Percentiles rank a stretch among this genome's conserved stretches.
These are phyloP conservation scores for Ophiocordyceps australis DNA, from an alignment of 2,329 filamentous ascomycete genomes.

Conservation along the genomic window DNA sequence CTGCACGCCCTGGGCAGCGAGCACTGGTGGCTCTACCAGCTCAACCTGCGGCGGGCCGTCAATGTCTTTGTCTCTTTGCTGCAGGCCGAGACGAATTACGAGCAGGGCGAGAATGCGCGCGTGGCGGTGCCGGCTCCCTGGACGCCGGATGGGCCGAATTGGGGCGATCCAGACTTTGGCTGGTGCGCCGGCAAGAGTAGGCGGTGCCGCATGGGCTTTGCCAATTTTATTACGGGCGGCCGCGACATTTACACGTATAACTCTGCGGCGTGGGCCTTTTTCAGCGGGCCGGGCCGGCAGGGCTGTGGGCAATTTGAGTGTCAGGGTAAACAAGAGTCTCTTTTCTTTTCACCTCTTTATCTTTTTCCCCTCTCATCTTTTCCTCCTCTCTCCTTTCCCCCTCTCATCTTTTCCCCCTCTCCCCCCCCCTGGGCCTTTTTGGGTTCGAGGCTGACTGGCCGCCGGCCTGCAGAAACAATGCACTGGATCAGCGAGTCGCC, in stretches of 20 bases:
- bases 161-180: slow-evolving; percentile 23
- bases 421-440: neutral
- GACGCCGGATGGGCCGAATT: slow-evolving; percentile 14
- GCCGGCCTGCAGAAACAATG: slow-evolving; percentile 9
- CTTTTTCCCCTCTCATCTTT: too few relatives aligned
- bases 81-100: slow-evolving; percentile 32
- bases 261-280: slow-evolving; percentile 24
- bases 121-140: slow-evolving; percentile 18
- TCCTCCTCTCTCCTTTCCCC: too few relatives aligned
- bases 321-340: slow-evolving; percentile 15
- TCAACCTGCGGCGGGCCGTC: slow-evolving; percentile 28
- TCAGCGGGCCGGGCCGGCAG: slow-evolving; percentile 19
- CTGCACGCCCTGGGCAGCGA: slow-evolving; percentile 27
- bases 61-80: slow-evolving; percentile 31
- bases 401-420: too few relatives aligned
- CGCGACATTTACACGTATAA: slow-evolving; percentile 20
- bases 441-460: neutral
- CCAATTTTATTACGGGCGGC: slow-evolving; percentile 22
- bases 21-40: slow-evolving; percentile 40
- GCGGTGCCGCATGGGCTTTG: slow-evolving; percentile 22
- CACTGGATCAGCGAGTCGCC: slow-evolving; percentile 20
- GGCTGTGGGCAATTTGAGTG: slow-evolving; percentile 13
- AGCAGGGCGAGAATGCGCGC: slow-evolving; percentile 14
- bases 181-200: slow-evolving; percentile 17
- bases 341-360: too few relatives aligned